Conservation (phyloP, 768 basidiomycete genomes). For the Leccinum obscurum region DNA sequence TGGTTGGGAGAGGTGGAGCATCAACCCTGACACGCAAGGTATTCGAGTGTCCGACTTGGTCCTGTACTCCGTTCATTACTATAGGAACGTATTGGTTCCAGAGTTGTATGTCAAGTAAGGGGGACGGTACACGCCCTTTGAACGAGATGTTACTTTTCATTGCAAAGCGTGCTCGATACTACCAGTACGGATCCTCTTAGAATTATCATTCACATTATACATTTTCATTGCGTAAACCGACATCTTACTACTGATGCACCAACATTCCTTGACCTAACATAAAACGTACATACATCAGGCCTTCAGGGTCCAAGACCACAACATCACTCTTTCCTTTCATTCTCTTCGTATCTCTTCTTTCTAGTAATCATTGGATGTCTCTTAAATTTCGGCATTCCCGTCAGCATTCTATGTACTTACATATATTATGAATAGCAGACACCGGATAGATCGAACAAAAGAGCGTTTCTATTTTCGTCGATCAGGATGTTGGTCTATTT, state of each 20-base stretch:
- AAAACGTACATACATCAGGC: no score
- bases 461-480: constrained; percentile 9
- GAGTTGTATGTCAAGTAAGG: not conserved
- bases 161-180: no score
- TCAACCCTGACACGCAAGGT: not conserved
- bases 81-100: not conserved
- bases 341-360: no score
- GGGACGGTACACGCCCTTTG: no score
- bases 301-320: no score
- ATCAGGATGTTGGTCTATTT: constrained; percentile 17
- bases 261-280: not conserved
- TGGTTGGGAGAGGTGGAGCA: not conserved
- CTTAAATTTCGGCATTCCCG: not conserved
- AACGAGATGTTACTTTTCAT: no score
- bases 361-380: no score
- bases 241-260: not conserved
- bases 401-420: not conserved
- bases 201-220: not conserved
- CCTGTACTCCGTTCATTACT: not conserved
- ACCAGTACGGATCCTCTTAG: not conserved
- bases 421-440: no score
- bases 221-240: not conserved
- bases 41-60: not conserved
- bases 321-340: no score
- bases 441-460: not conserved